Evolutionary conservation across 1,139 yeast genomes (phyloP).

Genomic region (Suhomyces kunorum): DNA sequence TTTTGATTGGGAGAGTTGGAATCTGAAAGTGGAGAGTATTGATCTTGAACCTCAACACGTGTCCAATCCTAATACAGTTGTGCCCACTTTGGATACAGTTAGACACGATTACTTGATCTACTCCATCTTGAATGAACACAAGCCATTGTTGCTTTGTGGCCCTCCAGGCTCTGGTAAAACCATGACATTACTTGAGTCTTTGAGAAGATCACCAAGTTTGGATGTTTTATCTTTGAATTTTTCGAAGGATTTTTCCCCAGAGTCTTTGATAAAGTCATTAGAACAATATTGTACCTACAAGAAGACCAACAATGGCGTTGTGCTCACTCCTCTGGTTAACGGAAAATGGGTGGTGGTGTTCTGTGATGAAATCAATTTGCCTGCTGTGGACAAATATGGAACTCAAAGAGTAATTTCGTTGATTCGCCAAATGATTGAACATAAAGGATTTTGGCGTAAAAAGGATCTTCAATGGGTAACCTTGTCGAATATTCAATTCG

Average conservation of each 20-base stretch:
- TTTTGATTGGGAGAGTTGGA: conserved; percentile 53
- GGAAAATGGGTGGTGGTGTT: conserved; percentile 82
- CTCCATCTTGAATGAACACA: conserved; percentile 56
- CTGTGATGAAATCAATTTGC: conserved; percentile 91
- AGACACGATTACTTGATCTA: conserved; percentile 65
- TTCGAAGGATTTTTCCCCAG: conserved; percentile 77
- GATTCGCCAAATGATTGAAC: conserved; percentile 73
- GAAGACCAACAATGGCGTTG: conserved; percentile 51
- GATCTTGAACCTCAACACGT: conserved; percentile 68
- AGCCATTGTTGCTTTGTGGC: conserved; percentile 78
- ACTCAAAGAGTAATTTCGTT: conserved; percentile 76
- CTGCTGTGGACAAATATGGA: conserved; percentile 71
- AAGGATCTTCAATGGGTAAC: conserved; percentile 65
- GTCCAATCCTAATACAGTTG: conserved; percentile 60
- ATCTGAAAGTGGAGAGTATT: conserved; percentile 41
- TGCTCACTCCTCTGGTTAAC: conserved; percentile 58
- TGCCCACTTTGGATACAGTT: conserved; percentile 80
- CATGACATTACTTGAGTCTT: conserved; percentile 76
- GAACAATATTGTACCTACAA: conserved; percentile 73
- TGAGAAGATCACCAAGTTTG: conserved; percentile 57
- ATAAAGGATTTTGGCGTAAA: conserved; percentile 75
- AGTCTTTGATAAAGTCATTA: conserved; percentile 59
- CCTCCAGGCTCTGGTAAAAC: conserved; percentile 99
- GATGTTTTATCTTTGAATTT: conserved; percentile 75
- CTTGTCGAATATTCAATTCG: conserved; percentile 70